Evolutionary conservation across 148 eudicot genomes (phyloP), one percentile per base, ranked within the genome.

Genomic region (Camellia sinensis): DNA sequence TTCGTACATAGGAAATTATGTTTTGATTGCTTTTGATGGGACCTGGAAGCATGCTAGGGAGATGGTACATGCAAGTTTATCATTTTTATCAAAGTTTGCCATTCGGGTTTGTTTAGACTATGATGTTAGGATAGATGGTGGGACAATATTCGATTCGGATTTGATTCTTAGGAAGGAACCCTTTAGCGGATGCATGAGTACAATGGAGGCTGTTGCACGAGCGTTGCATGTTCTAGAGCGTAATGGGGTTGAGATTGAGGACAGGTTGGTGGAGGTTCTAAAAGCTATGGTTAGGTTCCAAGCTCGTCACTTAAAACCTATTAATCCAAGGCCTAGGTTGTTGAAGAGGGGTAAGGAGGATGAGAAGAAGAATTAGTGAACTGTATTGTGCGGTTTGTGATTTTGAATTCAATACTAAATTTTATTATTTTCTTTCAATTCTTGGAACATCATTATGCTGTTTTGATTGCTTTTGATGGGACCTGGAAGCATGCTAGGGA

Each of bases 401-500:
- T 63, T 45, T 46, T 73, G 56, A 37, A 9, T 64, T 53, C 29
- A 5, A 7, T 44, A 8, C 11, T n/a, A 21, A 56, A 22, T 22
- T 18, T 72, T 57, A 5, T 59, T 54, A 19, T 50, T 13, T 70
- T 5, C 15, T 60, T 43, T 19, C 29, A 22, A 22, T 22, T 22
- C 29, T 22, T 22, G 29, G 29, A 22, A 22, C 29, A 22, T 22
- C 0, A 22, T 22, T 0, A 22, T 22, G 29, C 29, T 75, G 89
- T 94, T 53, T 71, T 96, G 86, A 91, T 96, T 80, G 93, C 90
- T 81, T 92, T 93, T 80, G 99, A 96, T 81, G 99, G 94, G 52
- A 96, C 98, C 73, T 96, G 99, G 99, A 93, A 96, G 84, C 98
- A 96, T 79, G 99, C 98, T 17, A 93, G 89, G 89, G 99, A 96